Evolutionary conservation across 2,329 filamentous ascomycete genomes (phyloP).

Genomic region (Aureobasidium sp.): DNA sequence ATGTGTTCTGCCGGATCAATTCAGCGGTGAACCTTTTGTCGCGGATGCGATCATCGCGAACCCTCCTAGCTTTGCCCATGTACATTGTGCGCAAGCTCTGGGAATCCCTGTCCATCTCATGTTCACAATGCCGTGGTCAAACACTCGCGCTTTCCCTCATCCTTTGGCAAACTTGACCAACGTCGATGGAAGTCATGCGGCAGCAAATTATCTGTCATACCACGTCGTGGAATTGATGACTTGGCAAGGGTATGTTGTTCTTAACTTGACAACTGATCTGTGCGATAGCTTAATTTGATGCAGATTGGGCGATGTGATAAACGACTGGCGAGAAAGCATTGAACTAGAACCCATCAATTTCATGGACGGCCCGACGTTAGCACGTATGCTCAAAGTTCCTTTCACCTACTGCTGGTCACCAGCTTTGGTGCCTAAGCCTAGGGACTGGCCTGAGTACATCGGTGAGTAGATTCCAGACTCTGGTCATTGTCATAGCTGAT

Average conservation of each 20-base stretch:
- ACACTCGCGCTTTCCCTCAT: conserved; percentile 78
- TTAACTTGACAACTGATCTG: not conserved
- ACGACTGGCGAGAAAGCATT: conserved; percentile 63
- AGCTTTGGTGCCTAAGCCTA: conserved; percentile 68
- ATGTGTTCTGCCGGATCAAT: conserved; percentile 43
- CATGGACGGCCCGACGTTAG: conserved; percentile 74
- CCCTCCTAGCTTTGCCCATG: conserved; percentile 68
- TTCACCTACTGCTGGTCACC: conserved; percentile 92
- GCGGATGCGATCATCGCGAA: conserved; percentile 78
- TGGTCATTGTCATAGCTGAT: not conserved
- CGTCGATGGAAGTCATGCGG: conserved; percentile 65
- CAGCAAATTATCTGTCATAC: conserved; percentile 79
- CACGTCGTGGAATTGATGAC: conserved; percentile 84
- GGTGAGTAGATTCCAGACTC: conserved; percentile 39
- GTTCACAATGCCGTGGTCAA: conserved; percentile 94
- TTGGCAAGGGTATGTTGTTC: conserved; percentile 65
- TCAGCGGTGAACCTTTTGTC: conserved; percentile 52
- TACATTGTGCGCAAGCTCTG: conserved; percentile 68
- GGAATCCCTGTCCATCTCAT: conserved; percentile 74
- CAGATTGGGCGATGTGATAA: conserved; percentile 65
- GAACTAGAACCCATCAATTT: conserved; percentile 70
- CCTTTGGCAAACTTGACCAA: conserved; percentile 76
- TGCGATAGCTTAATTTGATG: conserved; percentile 28
- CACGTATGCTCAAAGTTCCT: conserved; percentile 68
- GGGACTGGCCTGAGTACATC: conserved; percentile 67